These are phyloP conservation scores for Rosa rugosa DNA, from an alignment of 306 rosid species.

Conservation along the genomic window DNA sequence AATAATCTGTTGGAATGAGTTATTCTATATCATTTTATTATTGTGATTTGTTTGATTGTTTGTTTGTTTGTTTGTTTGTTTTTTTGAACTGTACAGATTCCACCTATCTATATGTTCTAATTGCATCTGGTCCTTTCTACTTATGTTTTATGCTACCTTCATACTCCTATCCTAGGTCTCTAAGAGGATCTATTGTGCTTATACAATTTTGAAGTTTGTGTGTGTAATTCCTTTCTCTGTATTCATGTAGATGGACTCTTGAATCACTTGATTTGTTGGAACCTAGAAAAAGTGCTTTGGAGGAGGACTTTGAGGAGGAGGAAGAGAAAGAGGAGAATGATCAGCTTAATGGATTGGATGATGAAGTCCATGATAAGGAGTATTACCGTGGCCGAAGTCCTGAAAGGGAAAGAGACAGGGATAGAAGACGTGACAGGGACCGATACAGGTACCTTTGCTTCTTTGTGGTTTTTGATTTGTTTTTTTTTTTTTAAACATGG, in stretches of 20 bases:
- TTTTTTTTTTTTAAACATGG: background rate
- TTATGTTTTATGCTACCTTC: background rate
- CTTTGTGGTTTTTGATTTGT: conserved; percentile 7
- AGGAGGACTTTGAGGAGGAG: conserved; percentile 98
- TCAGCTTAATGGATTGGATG: conserved; percentile 65
- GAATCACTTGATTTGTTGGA: conserved; percentile 64
- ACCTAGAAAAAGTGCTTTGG: conserved; percentile 87
- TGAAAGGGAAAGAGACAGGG: conserved; percentile 79
- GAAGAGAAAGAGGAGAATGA: conserved; percentile 94
- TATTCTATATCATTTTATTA: background rate
- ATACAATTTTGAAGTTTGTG: background rate
- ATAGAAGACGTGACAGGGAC: conserved; percentile 85
- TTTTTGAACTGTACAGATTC: background rate
- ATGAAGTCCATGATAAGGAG: conserved; percentile 69
- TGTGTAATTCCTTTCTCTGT: background rate
- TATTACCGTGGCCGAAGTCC: conserved; percentile 91
- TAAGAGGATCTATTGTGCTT: background rate
- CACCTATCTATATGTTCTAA: background rate
- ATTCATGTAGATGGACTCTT: conserved; percentile 67
- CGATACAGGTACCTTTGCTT: conserved; percentile 64
- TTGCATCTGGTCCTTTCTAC: background rate
- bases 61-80: too few relatives aligned
- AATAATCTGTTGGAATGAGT: background rate
- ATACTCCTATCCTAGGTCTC: background rate
- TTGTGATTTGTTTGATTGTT: background rate